A percentile compares a stretch with the other conserved stretches of the same genome.
phyloP scores from a whole-genome alignment of 768 basidiomycete species.

The Panellus pusillus region DNA sequence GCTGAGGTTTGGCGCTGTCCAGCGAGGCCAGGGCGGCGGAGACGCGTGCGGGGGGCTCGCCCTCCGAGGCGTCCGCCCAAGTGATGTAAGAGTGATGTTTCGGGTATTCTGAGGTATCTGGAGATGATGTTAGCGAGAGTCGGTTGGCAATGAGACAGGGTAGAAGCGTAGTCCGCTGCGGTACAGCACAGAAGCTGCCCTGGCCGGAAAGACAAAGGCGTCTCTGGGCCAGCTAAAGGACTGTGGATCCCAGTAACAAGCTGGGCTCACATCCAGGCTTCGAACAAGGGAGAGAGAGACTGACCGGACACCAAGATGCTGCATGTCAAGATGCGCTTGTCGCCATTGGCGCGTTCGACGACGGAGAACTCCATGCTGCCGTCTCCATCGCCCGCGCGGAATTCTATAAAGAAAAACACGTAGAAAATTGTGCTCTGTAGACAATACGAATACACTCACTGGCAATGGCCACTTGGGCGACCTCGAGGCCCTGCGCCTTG shows the following conservation, averaged over 20 bases:
- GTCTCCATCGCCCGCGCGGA: slow-evolving; percentile 62
- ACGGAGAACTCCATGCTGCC: slow-evolving; percentile 58
- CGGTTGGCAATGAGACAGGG: no score
- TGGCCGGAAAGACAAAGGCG: no score
- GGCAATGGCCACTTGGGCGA: slow-evolving; percentile 39
- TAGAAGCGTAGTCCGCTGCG: no score
- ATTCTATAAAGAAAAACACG: slow-evolving; percentile 40
- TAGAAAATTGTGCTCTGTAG: neutral
- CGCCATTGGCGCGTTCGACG: slow-evolving; percentile 29
- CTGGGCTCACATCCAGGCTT: no score
- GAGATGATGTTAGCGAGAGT: neutral
- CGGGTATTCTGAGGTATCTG: slow-evolving; percentile 72
- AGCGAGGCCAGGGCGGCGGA: slow-evolving; percentile 45
- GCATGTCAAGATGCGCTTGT: slow-evolving; percentile 24
- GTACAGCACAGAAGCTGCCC: no score
- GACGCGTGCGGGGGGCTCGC: slow-evolving; percentile 40
- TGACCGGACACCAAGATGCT: slow-evolving; percentile 11
- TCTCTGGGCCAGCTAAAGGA: no score
- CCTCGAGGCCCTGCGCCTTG: slow-evolving; percentile 34
- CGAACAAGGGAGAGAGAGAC: no score
- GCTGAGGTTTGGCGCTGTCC: slow-evolving; percentile 37
- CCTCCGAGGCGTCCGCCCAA: slow-evolving; percentile 43
- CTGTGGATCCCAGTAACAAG: slow-evolving; percentile 8
- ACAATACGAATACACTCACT: slow-evolving; percentile 35
- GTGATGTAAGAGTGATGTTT: slow-evolving; percentile 55